Evolutionary conservation across 495 filamentous ascomycete species (phyloP).

Genomic region (Neurospora sp.): DNA sequence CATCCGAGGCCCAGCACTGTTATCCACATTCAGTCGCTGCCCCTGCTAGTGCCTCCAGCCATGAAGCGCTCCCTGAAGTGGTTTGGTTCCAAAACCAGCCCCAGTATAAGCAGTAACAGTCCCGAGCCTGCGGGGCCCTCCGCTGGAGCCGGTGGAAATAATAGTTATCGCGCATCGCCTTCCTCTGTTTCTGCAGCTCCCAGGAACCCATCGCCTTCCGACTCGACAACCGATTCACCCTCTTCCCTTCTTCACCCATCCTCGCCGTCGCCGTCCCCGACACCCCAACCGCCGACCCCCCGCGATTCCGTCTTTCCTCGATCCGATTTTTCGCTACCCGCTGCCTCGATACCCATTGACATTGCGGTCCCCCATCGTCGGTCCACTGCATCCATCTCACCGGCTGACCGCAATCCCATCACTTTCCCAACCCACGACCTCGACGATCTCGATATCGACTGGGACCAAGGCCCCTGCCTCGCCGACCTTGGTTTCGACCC

Average conservation of each 20-base stretch:
- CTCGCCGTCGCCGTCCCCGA: constrained; percentile 24
- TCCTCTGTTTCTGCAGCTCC: constrained; percentile 6
- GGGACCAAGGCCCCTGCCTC: constrained; percentile 6
- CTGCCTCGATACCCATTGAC: constrained; percentile 24
- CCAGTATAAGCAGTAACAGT: constrained; percentile 7
- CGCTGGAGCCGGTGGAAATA: constrained; percentile 17
- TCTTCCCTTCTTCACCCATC: constrained; percentile 24
- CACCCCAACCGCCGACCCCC: constrained; percentile 32
- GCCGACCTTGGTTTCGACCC: constrained; percentile 20
- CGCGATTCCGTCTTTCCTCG: constrained; percentile 25
- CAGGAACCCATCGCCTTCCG: background rate
- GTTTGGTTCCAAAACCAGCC: constrained; percentile 18
- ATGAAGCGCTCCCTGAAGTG: constrained; percentile 22
- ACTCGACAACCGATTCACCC: constrained; percentile 15
- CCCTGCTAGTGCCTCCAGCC: constrained; percentile 7
- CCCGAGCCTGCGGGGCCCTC: constrained; percentile 17
- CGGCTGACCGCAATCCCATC: constrained; percentile 10
- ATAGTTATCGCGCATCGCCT: constrained; percentile 24
- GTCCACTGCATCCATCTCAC: constrained; percentile 19
- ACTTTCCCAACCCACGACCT: constrained; percentile 13
- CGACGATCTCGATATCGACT: constrained; percentile 27
- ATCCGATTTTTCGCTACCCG: constrained; percentile 16
- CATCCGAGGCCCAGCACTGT: constrained; percentile 12
- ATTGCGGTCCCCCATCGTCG: constrained; percentile 14
- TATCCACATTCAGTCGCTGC: constrained; percentile 18